Percentiles rank a stretch among this genome's conserved stretches.
Evolutionary conservation across 352 stramenopile species (phyloP).

Genomic region (Peronospora farinosa): DNA sequence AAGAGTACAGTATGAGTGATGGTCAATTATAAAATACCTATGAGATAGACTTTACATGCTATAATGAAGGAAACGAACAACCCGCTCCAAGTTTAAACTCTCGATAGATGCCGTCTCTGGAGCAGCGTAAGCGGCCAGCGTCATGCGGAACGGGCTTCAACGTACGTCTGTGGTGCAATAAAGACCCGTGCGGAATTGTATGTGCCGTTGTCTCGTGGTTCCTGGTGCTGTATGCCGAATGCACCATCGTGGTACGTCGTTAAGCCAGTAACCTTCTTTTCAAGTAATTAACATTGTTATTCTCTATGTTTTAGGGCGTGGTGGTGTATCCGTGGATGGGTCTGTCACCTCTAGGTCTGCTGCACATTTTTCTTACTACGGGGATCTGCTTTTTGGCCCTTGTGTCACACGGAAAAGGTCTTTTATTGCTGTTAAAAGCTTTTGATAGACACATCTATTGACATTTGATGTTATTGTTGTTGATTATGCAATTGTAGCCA

Average conservation of each 20-base stretch:
- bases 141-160: conserved; percentile 76
- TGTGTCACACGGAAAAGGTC: conserved; percentile 92
- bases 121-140: conserved; percentile 41
- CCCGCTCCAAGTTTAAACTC: conserved; percentile 6
- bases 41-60: neutral
- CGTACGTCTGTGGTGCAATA: conserved; percentile 86
- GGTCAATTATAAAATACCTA: conserved; percentile 5
- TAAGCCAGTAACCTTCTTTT: neutral
- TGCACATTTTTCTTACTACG: conserved; percentile 69
- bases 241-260: conserved; percentile 73
- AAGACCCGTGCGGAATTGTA: conserved; percentile 86
- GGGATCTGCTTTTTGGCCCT: conserved; percentile 85
- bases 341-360: conserved; percentile 51
- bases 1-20: conserved; percentile 6
- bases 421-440: neutral
- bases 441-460: conserved; percentile 3
- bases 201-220: conserved; percentile 88
- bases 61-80: conserved; percentile 3
- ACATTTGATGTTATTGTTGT: conserved; percentile 3
- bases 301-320: conserved; percentile 43
- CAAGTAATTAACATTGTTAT: conserved; percentile 10
- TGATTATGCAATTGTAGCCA: conserved; percentile 52
- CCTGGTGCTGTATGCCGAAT: conserved; percentile 88
- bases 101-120: conserved; percentile 27
- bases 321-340: conserved; percentile 90